phyloP scores from a whole-genome alignment of 2,329 filamentous ascomycete genomes.

The Pyrenophora seminiperda region DNA sequence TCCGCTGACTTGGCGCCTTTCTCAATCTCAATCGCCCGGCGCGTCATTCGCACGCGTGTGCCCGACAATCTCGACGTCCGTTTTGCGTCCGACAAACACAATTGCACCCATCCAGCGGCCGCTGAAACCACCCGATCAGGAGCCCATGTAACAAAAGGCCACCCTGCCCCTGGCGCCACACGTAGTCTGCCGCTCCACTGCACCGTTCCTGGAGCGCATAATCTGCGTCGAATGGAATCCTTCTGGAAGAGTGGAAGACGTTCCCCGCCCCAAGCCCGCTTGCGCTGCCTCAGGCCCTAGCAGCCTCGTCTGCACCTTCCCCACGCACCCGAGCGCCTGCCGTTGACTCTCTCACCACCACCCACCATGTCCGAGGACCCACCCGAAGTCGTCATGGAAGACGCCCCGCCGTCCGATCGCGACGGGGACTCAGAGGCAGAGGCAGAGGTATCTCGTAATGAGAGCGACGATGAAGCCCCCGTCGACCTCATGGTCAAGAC shows the following conservation, averaged over 20 bases:
- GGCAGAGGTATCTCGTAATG: conserved; percentile 27
- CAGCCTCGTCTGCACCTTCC: conserved; percentile 36
- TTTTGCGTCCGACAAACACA: too few relatives aligned
- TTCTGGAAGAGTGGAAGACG: conserved; percentile 32
- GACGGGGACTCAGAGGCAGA: conserved; percentile 16
- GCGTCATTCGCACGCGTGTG: conserved; percentile 22
- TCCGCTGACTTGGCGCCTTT: conserved; percentile 17
- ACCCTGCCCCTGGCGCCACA: conserved; percentile 7
- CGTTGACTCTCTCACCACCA: background rate
- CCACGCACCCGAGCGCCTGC: conserved; percentile 8
- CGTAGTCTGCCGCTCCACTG: conserved; percentile 10
- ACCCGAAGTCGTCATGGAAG: conserved; percentile 18
- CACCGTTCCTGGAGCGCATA: conserved; percentile 20
- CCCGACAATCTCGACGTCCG: background rate
- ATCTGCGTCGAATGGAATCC: conserved; percentile 24
- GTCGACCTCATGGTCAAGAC: conserved; percentile 48
- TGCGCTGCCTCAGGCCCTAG: conserved; percentile 27
- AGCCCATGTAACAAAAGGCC: conserved; percentile 18
- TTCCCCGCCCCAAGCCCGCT: conserved; percentile 23
- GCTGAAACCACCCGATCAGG: conserved; percentile 31
- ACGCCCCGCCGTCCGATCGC: conserved; percentile 20
- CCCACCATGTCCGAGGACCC: conserved; percentile 22
- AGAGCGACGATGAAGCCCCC: conserved; percentile 38
- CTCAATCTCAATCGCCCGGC: conserved; percentile 14
- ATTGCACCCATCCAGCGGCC: conserved; percentile 8